Percentiles rank a stretch among this genome's conserved stretches.
Conservation (phyloP, 2,329 filamentous ascomycete genomes). For the Cercospora zeae-maydis region DNA sequence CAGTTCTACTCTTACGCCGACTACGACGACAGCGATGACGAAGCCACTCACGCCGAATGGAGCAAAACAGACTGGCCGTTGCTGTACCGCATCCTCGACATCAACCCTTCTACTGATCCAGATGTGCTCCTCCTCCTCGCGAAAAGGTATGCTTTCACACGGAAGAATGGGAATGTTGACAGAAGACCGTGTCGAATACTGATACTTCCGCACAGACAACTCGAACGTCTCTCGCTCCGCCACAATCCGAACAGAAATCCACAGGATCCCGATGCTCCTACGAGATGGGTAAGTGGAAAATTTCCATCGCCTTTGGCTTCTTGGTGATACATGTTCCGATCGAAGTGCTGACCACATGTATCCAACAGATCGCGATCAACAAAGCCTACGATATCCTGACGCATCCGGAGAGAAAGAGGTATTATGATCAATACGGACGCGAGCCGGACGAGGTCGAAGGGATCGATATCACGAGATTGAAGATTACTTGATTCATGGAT, state of each 20-base stretch:
- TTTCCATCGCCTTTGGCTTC: not conserved
- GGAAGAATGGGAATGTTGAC: not conserved
- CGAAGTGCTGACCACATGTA: not conserved
- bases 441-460: conserved; percentile 18
- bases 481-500: not conserved
- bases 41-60: conserved; percentile 10
- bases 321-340: not conserved
- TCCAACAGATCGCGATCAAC: conserved; percentile 19
- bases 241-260: conserved; percentile 25
- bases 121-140: conserved; percentile 16
- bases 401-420: conserved; percentile 21
- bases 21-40: conserved; percentile 17
- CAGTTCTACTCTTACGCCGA: conserved; percentile 16
- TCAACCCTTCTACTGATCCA: conserved; percentile 23
- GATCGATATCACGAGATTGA: conserved; percentile 19
- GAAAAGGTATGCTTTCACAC: conserved; percentile 17
- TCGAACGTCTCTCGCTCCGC: conserved; percentile 19
- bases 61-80: conserved; percentile 23
- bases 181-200: not conserved
- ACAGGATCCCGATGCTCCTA: conserved; percentile 27
- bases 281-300: conserved; percentile 17
- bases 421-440: conserved; percentile 23
- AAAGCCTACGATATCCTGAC: conserved; percentile 26
- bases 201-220: conserved; percentile 14
- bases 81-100: conserved; percentile 29